phyloP scores from a whole-genome alignment of 345 rosid species.

The Eucalyptus curtisii region DNA sequence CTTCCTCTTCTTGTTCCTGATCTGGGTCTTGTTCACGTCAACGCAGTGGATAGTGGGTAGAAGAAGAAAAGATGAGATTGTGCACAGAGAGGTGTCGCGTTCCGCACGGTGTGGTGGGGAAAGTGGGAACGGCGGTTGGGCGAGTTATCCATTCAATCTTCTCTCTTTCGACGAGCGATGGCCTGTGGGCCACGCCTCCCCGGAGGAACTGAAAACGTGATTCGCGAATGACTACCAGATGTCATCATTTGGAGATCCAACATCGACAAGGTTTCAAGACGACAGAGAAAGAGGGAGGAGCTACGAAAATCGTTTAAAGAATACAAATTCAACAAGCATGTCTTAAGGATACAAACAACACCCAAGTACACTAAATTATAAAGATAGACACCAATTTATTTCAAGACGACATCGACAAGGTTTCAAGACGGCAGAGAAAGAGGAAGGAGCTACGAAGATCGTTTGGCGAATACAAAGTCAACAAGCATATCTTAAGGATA shows the following conservation, averaged over 20 bases:
- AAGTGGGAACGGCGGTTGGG: neutral
- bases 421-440: neutral
- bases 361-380: neutral
- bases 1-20: neutral
- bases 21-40: neutral
- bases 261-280: neutral
- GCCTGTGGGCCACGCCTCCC: neutral
- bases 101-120: neutral
- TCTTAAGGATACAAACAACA: neutral
- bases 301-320: neutral
- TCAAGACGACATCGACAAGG: neutral
- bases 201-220: neutral
- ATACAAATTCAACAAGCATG: neutral
- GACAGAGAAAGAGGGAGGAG: neutral
- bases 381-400: neutral
- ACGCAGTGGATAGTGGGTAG: neutral
- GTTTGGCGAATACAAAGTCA: neutral
- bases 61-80: neutral
- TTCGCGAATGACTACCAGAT: neutral
- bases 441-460: neutral
- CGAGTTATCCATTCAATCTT: neutral
- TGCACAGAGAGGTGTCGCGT: neutral
- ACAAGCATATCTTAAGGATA: neutral
- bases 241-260: neutral
- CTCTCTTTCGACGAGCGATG: neutral